phyloP scores from a whole-genome alignment of 345 rosid species.

The Trapa incisa region DNA sequence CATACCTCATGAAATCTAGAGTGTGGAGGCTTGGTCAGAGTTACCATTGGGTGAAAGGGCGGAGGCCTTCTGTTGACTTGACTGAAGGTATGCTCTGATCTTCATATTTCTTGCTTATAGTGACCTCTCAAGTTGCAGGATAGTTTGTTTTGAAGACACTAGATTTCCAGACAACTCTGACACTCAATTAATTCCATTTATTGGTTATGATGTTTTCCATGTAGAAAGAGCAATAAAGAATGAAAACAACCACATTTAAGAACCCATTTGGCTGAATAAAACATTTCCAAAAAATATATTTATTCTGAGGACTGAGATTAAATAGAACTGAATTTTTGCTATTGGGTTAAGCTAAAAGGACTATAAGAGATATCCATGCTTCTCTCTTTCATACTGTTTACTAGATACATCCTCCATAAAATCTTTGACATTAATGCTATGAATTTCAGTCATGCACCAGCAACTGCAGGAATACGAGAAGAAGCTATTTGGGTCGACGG shows the following conservation, averaged over 20 bases:
- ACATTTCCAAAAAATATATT: background rate
- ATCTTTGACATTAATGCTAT: background rate
- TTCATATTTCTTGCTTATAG: background rate
- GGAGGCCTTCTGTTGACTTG: constrained; percentile 58
- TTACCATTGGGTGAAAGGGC: constrained; percentile 86
- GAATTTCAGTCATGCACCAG: constrained; percentile 37
- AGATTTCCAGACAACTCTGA: background rate
- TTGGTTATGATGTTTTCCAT: background rate
- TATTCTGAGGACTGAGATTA: background rate
- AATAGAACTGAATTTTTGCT: background rate
- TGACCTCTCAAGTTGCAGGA: background rate
- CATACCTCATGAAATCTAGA: constrained; percentile 83
- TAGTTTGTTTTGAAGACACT: background rate
- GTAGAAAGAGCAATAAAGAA: background rate
- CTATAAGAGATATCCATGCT: background rate
- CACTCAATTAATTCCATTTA: background rate
- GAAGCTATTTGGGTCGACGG: constrained; percentile 28
- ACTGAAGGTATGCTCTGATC: constrained; percentile 33
- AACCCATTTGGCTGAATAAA: background rate
- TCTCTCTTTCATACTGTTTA: background rate
- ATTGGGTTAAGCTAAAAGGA: background rate
- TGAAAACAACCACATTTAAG: background rate
- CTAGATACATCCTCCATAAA: background rate
- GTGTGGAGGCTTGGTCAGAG: constrained; percentile 80
- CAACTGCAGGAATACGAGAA: constrained; percentile 53